These are phyloP conservation scores for Metarhizium humberi DNA, from an alignment of 2,329 filamentous ascomycete species.

Conservation along the genomic window DNA sequence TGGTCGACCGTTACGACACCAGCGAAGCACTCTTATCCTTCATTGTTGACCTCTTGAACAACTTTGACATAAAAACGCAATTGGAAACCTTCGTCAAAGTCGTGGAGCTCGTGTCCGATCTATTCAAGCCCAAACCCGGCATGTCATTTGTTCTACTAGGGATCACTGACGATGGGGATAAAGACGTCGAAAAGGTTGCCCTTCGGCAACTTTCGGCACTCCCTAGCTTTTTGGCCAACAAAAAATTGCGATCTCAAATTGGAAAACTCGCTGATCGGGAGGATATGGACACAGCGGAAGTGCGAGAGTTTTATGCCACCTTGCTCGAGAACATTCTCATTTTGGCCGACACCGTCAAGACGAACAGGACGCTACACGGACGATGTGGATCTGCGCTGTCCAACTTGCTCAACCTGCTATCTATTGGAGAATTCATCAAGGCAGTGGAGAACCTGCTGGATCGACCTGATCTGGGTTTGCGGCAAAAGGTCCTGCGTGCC, in stretches of 20 bases:
- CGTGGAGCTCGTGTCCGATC: constrained; percentile 64
- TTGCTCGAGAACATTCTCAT: constrained; percentile 57
- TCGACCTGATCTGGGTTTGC: constrained; percentile 63
- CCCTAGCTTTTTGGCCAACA: constrained; percentile 48
- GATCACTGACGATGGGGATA: constrained; percentile 34
- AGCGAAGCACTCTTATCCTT: constrained; percentile 68
- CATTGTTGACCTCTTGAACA: constrained; percentile 61
- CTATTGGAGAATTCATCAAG: constrained; percentile 81
- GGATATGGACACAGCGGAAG: constrained; percentile 56
- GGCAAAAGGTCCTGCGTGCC: constrained; percentile 70
- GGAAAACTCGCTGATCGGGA: constrained; percentile 48
- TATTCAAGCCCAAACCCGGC: constrained; percentile 64
- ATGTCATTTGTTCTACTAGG: constrained; percentile 67
- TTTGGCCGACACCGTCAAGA: constrained; percentile 56
- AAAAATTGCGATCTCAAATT: constrained; percentile 46
- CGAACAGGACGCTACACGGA: constrained; percentile 43
- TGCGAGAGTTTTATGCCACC: constrained; percentile 59
- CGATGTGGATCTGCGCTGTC: constrained; percentile 63
- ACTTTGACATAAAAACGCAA: constrained; percentile 67
- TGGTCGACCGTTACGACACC: constrained; percentile 81
- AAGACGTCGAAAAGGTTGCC: constrained; percentile 41
- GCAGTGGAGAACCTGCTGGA: constrained; percentile 76
- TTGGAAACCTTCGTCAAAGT: constrained; percentile 70
- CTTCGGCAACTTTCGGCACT: constrained; percentile 47
- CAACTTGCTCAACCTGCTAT: constrained; percentile 73